phyloP scores from a whole-genome alignment of 768 basidiomycete genomes.

The Psilocybe tampanensis region DNA sequence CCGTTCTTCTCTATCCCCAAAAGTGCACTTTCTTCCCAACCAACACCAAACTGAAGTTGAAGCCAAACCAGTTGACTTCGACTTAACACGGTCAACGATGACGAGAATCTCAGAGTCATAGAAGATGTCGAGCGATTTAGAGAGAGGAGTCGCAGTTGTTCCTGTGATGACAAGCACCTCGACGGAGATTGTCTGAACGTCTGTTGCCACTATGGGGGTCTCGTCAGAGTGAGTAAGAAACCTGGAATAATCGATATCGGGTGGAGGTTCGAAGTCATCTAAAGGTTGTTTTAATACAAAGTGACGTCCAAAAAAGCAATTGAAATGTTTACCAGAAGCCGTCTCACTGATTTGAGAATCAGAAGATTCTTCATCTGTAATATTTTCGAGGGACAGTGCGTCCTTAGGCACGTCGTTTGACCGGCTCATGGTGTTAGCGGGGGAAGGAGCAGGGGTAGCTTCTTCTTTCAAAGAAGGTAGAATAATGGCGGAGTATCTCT shows the following conservation, averaged over 20 bases:
- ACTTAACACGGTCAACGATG: slow-evolving; percentile 71
- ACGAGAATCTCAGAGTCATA: slow-evolving; percentile 75
- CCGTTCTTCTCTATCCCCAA: slow-evolving; percentile 61
- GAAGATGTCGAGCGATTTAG: slow-evolving; percentile 54
- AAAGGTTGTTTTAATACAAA: no score
- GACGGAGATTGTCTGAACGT: slow-evolving; percentile 65
- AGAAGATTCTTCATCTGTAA: not conserved
- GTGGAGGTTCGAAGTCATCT: slow-evolving; percentile 32
- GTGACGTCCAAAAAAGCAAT: not conserved
- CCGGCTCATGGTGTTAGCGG: slow-evolving; percentile 54
- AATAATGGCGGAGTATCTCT: slow-evolving; percentile 62
- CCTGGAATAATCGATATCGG: slow-evolving; percentile 48
- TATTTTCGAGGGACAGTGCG: not conserved
- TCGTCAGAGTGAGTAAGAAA: slow-evolving; percentile 37
- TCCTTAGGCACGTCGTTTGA: not conserved
- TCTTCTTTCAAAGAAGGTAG: slow-evolving; percentile 74
- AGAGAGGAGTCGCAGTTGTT: slow-evolving; percentile 46
- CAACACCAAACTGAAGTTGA: slow-evolving; percentile 77
- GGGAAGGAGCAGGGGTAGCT: slow-evolving; percentile 57
- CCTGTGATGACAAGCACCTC: slow-evolving; percentile 68
- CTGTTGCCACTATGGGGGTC: slow-evolving; percentile 28
- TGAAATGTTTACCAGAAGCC: not conserved
- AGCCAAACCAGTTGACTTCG: slow-evolving; percentile 63
- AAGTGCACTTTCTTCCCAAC: slow-evolving; percentile 57
- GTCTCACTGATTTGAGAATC: not conserved